Percentiles rank a stretch among this genome's conserved stretches.
Conservation (phyloP, 139 green algal species). For the Micromonas pusilla region DNA sequence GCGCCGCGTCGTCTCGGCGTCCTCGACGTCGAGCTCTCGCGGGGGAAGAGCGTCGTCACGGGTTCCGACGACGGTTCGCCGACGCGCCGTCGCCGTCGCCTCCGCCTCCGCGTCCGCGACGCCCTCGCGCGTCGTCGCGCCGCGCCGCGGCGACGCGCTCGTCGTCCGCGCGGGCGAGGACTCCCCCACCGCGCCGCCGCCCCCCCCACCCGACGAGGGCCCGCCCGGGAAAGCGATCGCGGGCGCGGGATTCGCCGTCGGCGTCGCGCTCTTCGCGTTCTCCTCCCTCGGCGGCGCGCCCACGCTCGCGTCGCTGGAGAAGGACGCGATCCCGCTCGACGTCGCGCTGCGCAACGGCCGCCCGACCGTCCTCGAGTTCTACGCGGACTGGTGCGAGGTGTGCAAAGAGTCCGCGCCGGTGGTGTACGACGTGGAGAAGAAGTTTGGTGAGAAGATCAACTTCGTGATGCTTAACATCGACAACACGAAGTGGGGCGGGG, state of each 20-base stretch:
- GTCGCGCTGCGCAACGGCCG: background rate
- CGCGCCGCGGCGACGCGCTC: too few species aligned
- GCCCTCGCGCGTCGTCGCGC: background rate
- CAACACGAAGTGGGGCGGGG: conserved; percentile 68
- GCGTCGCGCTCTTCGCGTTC: background rate
- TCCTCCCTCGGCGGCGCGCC: background rate
- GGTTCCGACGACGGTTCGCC: too few species aligned
- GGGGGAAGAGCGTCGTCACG: too few species aligned
- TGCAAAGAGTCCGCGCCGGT: conserved; percentile 72
- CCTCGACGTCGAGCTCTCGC: too few species aligned
- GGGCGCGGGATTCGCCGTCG: background rate
- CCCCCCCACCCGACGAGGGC: background rate
- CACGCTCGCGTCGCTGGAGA: conserved; percentile 1
- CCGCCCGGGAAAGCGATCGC: background rate
- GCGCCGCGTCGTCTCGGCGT: too few species aligned
- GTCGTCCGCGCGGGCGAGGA: background rate
- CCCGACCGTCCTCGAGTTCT: conserved; percentile 77
- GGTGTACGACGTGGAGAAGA: conserved; percentile 60
- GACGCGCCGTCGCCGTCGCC: too few species aligned
- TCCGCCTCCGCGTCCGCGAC: too few species aligned
- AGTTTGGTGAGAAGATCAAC: conserved; percentile 74
- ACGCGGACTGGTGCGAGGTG: conserved; percentile 85
- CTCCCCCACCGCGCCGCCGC: too few species aligned
- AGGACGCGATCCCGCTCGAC: background rate
- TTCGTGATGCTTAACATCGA: conserved; percentile 98